A percentile compares a stretch with the other conserved stretches of the same genome.
Conservation (phyloP, 306 rosid species). For the Carpinus viminea region DNA sequence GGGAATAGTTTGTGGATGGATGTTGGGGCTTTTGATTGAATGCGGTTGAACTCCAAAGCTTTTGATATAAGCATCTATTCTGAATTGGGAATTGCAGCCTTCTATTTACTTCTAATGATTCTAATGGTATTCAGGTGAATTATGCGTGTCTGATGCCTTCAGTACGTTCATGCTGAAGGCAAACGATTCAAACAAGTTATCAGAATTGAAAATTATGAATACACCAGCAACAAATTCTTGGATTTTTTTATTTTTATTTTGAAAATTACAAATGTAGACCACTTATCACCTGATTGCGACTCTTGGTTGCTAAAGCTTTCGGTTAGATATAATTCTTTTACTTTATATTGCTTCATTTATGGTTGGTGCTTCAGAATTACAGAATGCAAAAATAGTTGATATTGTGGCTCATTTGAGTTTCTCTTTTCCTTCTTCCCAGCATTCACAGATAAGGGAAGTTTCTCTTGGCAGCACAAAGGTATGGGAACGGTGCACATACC, state of each 20-base stretch:
- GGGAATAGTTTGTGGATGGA: not conserved
- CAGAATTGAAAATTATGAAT: constrained; percentile 11
- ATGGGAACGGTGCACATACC: constrained; percentile 79
- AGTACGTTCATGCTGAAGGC: not conserved
- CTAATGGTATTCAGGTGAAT: not conserved
- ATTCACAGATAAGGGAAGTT: constrained; percentile 90
- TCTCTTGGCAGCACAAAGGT: constrained; percentile 90
- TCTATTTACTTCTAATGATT: not conserved
- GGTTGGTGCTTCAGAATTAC: constrained; percentile 19
- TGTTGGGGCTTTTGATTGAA: not conserved
- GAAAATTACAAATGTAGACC: not conserved
- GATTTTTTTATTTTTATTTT: not conserved
- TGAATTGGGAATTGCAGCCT: not conserved
- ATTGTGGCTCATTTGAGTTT: constrained; percentile 12
- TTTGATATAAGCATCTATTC: not conserved
- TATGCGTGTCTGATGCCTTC: not conserved
- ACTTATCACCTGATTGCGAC: not conserved
- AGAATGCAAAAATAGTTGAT: constrained; percentile 7
- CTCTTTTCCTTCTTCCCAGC: constrained; percentile 46
- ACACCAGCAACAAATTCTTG: not conserved
- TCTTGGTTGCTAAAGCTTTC: constrained; percentile 9
- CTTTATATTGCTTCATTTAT: not conserved
- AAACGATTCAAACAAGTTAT: not conserved
- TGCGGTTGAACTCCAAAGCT: not conserved
- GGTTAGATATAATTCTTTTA: not conserved